Evolutionary conservation across 768 basidiomycete species (phyloP).

Genomic region (Obba rivulosa): DNA sequence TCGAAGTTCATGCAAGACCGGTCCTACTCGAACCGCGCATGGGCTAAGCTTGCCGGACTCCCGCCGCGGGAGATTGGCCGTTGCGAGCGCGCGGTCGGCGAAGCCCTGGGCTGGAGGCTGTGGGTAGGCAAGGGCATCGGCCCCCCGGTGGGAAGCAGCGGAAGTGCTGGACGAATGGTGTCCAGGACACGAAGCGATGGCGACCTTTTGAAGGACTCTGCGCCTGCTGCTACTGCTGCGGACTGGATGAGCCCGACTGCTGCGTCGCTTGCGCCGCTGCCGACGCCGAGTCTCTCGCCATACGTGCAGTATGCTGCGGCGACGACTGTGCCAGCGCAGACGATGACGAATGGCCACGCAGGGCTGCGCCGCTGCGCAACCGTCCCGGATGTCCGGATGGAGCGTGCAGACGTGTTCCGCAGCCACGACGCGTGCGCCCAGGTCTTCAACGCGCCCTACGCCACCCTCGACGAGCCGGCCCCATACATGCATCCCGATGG

Average conservation of each 20-base stretch:
- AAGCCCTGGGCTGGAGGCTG: slow-evolving; percentile 84
- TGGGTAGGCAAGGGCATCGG: slow-evolving; percentile 76
- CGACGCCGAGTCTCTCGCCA: not conserved
- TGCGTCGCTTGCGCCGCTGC: not conserved
- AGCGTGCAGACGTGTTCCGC: not conserved
- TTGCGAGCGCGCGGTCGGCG: slow-evolving; percentile 84
- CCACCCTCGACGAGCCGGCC: not conserved
- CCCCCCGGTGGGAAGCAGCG: not conserved
- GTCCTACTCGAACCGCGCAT: slow-evolving; percentile 89
- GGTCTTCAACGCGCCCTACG: not conserved
- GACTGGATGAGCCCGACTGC: not conserved
- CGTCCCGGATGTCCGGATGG: not conserved
- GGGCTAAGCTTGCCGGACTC: slow-evolving; percentile 91
- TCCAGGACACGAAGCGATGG: slow-evolving; percentile 19
- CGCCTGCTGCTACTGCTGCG: slow-evolving; percentile 9
- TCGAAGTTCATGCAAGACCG: slow-evolving; percentile 93
- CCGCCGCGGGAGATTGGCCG: slow-evolving; percentile 80
- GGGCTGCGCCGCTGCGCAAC: slow-evolving; percentile 4
- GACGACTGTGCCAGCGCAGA: not conserved
- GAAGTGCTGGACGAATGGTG: slow-evolving; percentile 5
- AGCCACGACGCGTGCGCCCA: slow-evolving; percentile 1
- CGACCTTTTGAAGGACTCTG: slow-evolving; percentile 13
- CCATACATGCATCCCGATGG: slow-evolving; percentile 2
- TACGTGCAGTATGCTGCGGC: not conserved
- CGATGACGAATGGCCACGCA: not conserved